Percentiles rank a stretch among this genome's conserved stretches.
These are phyloP conservation scores for Hirsutella rhossiliensis DNA, from an alignment of 2,329 filamentous ascomycete genomes.

Conservation along the genomic window DNA sequence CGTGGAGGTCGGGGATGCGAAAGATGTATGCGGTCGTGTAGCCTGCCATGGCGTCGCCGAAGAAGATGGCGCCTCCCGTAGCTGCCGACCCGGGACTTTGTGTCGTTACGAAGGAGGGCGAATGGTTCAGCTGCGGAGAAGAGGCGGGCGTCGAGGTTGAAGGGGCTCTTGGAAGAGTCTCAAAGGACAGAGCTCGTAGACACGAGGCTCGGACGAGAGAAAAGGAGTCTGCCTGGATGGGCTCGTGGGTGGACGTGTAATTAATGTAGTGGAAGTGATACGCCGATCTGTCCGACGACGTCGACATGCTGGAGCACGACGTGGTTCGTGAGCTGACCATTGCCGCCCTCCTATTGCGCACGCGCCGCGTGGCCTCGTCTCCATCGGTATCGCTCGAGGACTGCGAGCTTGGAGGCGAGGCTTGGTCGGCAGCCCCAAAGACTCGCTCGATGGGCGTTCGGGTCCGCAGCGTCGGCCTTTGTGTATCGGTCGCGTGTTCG, in stretches of 20 bases:
- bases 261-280: constrained; percentile 54
- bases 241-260: constrained; percentile 58
- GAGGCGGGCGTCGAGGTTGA: constrained; percentile 26
- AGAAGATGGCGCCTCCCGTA: constrained; percentile 56
- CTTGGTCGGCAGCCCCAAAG: constrained; percentile 32
- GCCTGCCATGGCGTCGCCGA: constrained; percentile 51
- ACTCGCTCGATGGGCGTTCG: constrained; percentile 48
- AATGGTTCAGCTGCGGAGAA: constrained; percentile 21
- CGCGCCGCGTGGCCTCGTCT: constrained; percentile 29
- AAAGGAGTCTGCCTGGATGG: constrained; percentile 48
- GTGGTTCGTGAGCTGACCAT: constrained; percentile 31
- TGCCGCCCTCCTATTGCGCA: constrained; percentile 27
- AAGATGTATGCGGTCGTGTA: constrained; percentile 63
- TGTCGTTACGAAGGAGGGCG: constrained; percentile 41
- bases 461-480: constrained; percentile 47
- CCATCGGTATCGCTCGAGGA: constrained; percentile 39
- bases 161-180: constrained; percentile 48
- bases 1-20: constrained; percentile 55
- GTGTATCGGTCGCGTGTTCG: constrained; percentile 23
- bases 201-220: constrained; percentile 56
- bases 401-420: constrained; percentile 40
- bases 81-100: constrained; percentile 40
- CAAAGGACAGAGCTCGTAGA: constrained; percentile 52
- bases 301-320: constrained; percentile 42
- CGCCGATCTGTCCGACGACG: constrained; percentile 28